A percentile compares a stretch with the other conserved stretches of the same genome.
Conservation (phyloP, 2,329 filamentous ascomycete genomes). For the Fusarium penzigii region DNA sequence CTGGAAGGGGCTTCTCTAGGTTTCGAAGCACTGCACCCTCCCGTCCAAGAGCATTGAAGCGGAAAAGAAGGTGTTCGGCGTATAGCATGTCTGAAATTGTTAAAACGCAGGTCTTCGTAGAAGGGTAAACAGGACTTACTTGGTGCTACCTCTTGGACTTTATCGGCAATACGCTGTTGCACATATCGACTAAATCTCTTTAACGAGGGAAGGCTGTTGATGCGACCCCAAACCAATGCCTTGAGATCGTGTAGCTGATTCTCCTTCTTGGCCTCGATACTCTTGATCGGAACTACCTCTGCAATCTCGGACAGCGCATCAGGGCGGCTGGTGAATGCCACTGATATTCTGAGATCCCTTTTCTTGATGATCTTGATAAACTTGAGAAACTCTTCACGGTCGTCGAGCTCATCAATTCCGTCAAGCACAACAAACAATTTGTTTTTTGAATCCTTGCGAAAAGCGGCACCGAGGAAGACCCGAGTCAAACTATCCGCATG, state of each 20-base stretch:
- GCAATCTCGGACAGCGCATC: constrained; percentile 8
- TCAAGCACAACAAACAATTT: constrained; percentile 33
- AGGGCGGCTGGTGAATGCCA: constrained; percentile 29
- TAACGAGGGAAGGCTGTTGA: constrained; percentile 27
- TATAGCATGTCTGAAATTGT: constrained; percentile 35
- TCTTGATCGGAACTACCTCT: constrained; percentile 2
- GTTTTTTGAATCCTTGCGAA: constrained; percentile 20
- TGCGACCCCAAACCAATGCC: constrained; percentile 26
- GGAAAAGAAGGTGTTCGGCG: constrained; percentile 35
- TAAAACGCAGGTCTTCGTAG: not conserved
- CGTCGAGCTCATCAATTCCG: constrained; percentile 33
- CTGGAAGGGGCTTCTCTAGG: constrained; percentile 26
- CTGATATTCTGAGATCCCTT: constrained; percentile 24
- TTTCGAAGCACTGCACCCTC: constrained; percentile 35
- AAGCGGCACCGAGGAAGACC: constrained; percentile 26
- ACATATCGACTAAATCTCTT: constrained; percentile 31
- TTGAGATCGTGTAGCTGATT: constrained; percentile 33
- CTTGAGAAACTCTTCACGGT: constrained; percentile 13
- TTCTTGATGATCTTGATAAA: constrained; percentile 28
- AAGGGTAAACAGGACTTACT: constrained; percentile 22
- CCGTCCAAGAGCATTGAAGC: constrained; percentile 33
- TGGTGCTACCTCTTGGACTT: constrained; percentile 31
- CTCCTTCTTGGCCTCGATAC: constrained; percentile 26
- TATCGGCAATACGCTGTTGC: constrained; percentile 32
- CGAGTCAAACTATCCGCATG: constrained; percentile 20